Evolutionary conservation across 1,139 yeast genomes (phyloP).

Genomic region (Debaryomyces fabryi): DNA sequence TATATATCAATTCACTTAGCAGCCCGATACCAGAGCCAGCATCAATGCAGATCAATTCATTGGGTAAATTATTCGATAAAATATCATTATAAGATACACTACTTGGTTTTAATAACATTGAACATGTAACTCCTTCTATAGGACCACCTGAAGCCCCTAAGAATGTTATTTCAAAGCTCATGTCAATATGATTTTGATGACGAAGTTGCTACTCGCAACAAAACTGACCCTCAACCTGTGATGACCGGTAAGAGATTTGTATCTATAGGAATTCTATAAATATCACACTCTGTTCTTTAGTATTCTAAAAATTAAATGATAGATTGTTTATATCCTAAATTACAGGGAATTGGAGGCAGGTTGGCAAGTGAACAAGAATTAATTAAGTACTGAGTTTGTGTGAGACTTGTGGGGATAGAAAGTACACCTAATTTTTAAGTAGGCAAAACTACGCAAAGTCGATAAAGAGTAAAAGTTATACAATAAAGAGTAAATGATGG

Average conservation of each 20-base stretch:
- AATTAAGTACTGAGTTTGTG: neutral
- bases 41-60: slow-evolving; percentile 63
- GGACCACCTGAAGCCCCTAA: slow-evolving; percentile 85
- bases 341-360: neutral
- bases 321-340: neutral
- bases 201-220: neutral
- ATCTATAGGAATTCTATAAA: neutral
- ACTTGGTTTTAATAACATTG: slow-evolving; percentile 64
- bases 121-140: slow-evolving; percentile 64
- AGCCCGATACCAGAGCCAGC: slow-evolving; percentile 76
- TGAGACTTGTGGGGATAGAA: neutral
- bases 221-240: neutral
- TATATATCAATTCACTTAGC: slow-evolving; percentile 52
- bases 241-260: neutral
- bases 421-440: too few relatives aligned
- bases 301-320: neutral
- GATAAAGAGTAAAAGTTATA: too few relatives aligned
- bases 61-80: slow-evolving; percentile 25
- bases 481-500: too few relatives aligned
- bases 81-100: slow-evolving; percentile 40
- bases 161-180: slow-evolving; percentile 49
- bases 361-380: neutral
- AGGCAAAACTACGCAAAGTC: too few relatives aligned
- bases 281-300: neutral
- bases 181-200: slow-evolving; percentile 3